Evolutionary conservation across 345 rosid genomes (phyloP), one percentile per base, ranked within the genome.

Genomic region (Diplotaxis tenuifolia): DNA sequence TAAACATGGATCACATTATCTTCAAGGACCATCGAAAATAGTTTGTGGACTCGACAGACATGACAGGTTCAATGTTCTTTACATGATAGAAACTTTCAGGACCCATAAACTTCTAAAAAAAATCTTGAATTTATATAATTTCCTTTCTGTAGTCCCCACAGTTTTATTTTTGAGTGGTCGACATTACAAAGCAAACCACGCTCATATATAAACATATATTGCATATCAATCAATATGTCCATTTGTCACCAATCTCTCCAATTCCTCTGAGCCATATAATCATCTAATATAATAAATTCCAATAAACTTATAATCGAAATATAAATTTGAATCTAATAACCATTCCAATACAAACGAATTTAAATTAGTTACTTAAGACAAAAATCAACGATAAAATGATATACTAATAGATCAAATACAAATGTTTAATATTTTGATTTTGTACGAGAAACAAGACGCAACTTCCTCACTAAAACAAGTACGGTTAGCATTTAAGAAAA

Each of bases 41-140:
- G 61, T 63, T 57, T 6, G 38, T 12, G 69, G 74, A 75, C 74
- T 53, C 47, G 19, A 47, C 40, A 62, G 31, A 76, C 18, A 55
- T 55, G 75, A 56, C 71, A 70, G 73, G 72, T 77, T 71, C 80
- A 71, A 20, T 58, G 76, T 64, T 77, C 72, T 67, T 57, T n/a
- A n/a, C 18, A 47, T 64, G 19, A 31, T 28, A 63, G 28, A 64
- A 76, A 20, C 49, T 32, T 57, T 52, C 21, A 64, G n/a, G 67
- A 64, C 80, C 71, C 80, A 64, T 64, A 29, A 4, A 8, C 63
- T 75, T 15, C 16, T 45, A n/a, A 45, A 28, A 11, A 31, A 61
- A 5, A 27, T 40, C 27, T 40, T 14, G 2, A 57, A 56, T 56
- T 23, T 20, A 28, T 65, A 47, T 53, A 21, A 10, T n/a, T 29